phyloP scores from a whole-genome alignment of 2,329 filamentous ascomycete genomes.

The Ophiostoma fasciatum region DNA sequence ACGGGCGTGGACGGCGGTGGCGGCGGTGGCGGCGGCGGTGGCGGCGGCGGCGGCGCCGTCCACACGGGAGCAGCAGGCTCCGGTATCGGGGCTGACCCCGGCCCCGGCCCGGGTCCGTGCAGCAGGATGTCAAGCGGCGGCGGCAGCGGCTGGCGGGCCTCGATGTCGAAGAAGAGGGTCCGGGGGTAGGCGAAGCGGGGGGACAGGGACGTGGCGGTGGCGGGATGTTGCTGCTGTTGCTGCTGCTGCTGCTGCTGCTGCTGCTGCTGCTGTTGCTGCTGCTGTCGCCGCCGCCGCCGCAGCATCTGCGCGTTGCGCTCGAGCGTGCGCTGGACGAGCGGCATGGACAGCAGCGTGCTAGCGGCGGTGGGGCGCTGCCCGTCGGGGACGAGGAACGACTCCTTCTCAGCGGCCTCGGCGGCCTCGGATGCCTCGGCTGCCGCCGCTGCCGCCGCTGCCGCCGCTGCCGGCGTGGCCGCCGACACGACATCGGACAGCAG shows the following conservation, averaged over 20 bases:
- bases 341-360: conserved; percentile 20
- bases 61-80: too few species aligned
- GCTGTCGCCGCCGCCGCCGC: not conserved
- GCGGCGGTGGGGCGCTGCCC: conserved; percentile 20
- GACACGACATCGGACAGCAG: not conserved
- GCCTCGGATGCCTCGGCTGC: not conserved
- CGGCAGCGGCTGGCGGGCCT: conserved; percentile 19
- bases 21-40: conserved; percentile 5
- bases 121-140: conserved; percentile 16
- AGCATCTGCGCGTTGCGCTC: conserved; percentile 13
- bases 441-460: not conserved
- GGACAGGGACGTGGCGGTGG: too few species aligned
- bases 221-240: too few species aligned
- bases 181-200: conserved; percentile 13
- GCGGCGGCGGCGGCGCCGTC: conserved; percentile 2
- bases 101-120: too few species aligned
- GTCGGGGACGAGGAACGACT: conserved; percentile 23
- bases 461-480: too few species aligned
- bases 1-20: conserved; percentile 12
- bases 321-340: conserved; percentile 18
- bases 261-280: not conserved
- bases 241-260: not conserved
- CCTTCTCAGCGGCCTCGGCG: conserved; percentile 14
- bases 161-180: conserved; percentile 21
- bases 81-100: too few species aligned